Percentiles rank a stretch among this genome's conserved stretches.
phyloP scores from a whole-genome alignment of 129 eudicot genomes.

The Apium graveolens region DNA sequence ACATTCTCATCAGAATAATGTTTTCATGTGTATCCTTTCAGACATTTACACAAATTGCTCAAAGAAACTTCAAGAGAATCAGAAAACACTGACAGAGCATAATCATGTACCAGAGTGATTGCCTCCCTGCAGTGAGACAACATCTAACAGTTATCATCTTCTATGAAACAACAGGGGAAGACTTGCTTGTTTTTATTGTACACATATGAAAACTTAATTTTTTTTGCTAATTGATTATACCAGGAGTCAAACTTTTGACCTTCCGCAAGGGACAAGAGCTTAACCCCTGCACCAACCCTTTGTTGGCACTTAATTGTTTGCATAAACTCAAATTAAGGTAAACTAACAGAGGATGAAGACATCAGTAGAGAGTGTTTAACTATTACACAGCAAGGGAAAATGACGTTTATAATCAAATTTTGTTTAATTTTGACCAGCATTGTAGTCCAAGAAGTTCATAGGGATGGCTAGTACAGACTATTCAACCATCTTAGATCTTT shows the following conservation, averaged over 20 bases:
- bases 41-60: not conserved
- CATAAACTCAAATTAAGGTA: not conserved
- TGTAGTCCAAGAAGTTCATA: not conserved
- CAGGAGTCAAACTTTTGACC: too few relatives aligned
- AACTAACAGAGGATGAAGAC: not conserved
- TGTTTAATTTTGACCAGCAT: not conserved
- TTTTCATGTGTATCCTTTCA: slow-evolving; percentile 19
- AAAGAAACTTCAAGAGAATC: not conserved
- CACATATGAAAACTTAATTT: not conserved
- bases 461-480: not conserved
- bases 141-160: slow-evolving; percentile 15
- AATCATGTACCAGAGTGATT: slow-evolving; percentile 26
- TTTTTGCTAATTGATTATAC: too few relatives aligned
- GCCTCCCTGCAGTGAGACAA: slow-evolving; percentile 33
- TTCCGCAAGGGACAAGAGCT: too few relatives aligned
- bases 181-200: slow-evolving; percentile 4
- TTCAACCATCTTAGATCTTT: not conserved
- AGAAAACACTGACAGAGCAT: slow-evolving; percentile 12
- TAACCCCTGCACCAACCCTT: too few relatives aligned
- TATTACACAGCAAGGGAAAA: not conserved
- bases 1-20: slow-evolving; percentile 14
- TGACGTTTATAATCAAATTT: too few relatives aligned
- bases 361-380: not conserved
- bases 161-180: not conserved
- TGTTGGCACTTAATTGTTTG: too few relatives aligned